Percentiles rank a stretch among this genome's conserved stretches.
Evolutionary conservation across 306 rosid genomes (phyloP).

Genomic region (Dryas drummondii): DNA sequence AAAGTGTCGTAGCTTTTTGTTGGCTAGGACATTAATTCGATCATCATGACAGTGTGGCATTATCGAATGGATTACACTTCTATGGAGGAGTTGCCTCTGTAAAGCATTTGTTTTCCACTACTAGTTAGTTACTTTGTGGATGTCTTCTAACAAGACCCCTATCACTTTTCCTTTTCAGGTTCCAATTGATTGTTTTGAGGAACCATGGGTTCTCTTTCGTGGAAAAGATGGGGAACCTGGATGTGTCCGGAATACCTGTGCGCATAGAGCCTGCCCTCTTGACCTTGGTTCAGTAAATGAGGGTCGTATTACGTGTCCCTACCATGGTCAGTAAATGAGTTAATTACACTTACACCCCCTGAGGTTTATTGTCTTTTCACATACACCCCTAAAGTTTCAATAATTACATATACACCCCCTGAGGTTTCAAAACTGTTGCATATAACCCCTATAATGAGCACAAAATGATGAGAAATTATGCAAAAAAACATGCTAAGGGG

Average conservation of each 20-base stretch:
- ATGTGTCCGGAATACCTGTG: constrained; percentile 93
- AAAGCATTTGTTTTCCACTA: not conserved
- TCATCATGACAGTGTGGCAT: not conserved
- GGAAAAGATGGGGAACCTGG: constrained; percentile 95
- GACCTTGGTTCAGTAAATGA: constrained; percentile 89
- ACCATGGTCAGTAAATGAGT: no score
- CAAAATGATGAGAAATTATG: no score
- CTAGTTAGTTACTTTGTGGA: not conserved
- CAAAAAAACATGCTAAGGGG: no score
- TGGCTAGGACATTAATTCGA: not conserved
- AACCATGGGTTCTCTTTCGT: constrained; percentile 93
- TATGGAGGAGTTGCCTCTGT: not conserved
- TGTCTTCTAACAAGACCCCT: constrained; percentile 23
- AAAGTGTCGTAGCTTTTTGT: not conserved
- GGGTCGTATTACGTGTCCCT: constrained; percentile 93
- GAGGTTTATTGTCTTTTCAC: no score
- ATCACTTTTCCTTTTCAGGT: constrained; percentile 56
- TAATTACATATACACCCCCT: no score
- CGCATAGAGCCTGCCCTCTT: constrained; percentile 96
- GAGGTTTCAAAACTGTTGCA: no score
- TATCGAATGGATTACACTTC: not conserved
- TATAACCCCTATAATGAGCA: no score
- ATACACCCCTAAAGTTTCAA: no score
- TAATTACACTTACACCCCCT: no score
- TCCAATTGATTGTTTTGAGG: constrained; percentile 89